Conservation (phyloP, 2,329 filamentous ascomycete species). For the Ophiostoma piceae region DNA sequence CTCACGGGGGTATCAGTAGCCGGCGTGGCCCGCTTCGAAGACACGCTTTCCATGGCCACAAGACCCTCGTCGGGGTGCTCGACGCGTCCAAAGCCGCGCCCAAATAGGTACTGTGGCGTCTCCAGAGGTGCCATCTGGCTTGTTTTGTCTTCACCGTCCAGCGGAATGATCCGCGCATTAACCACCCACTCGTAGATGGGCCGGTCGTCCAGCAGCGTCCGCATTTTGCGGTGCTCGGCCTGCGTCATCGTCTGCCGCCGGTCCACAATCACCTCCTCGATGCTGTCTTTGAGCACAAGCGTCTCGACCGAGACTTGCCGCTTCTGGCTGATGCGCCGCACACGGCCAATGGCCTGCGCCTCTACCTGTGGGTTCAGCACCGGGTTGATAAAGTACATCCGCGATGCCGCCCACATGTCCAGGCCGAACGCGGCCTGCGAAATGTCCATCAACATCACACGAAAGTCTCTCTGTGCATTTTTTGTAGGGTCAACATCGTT, state of each 20-base stretch:
- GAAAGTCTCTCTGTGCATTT: conserved; percentile 45
- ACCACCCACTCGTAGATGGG: conserved; percentile 55
- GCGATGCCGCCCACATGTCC: conserved; percentile 74
- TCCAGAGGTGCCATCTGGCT: conserved; percentile 46
- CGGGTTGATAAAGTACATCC: conserved; percentile 85
- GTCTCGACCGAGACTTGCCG: conserved; percentile 80
- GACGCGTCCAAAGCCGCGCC: conserved; percentile 43
- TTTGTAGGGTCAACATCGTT: conserved; percentile 40
- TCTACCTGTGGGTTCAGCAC: conserved; percentile 81
- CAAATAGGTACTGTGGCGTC: conserved; percentile 47
- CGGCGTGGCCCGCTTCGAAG: background rate
- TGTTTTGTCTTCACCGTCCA: conserved; percentile 26
- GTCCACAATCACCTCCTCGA: conserved; percentile 79
- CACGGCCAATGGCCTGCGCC: conserved; percentile 86
- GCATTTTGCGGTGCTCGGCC: conserved; percentile 52
- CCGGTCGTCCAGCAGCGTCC: conserved; percentile 53
- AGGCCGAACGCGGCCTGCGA: conserved; percentile 81
- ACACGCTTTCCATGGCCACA: background rate
- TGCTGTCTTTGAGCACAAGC: conserved; percentile 68
- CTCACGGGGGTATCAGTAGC: background rate
- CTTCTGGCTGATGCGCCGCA: conserved; percentile 78
- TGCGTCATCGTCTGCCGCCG: conserved; percentile 70
- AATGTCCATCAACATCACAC: conserved; percentile 86
- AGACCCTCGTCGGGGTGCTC: conserved; percentile 45
- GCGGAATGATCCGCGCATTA: conserved; percentile 43